Base-by-base conservation (phyloP, 2,329 filamentous ascomycete species). In the Scedosporium minutisporum region DNA sequence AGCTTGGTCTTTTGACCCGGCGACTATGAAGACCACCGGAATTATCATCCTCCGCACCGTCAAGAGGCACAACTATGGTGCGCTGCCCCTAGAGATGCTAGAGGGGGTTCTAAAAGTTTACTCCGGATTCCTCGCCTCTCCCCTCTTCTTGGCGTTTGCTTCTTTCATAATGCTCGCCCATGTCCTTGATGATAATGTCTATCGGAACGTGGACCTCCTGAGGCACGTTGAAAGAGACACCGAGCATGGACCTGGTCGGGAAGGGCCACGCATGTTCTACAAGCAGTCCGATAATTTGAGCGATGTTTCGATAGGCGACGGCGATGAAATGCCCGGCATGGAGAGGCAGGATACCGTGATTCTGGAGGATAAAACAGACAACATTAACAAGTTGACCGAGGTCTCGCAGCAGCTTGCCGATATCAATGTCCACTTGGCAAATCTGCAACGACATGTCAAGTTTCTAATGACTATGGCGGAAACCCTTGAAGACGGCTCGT, bases 11-110 rank as follows among this genome's bases (percentile, higher is more conserved):
- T 61, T 60, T 23, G 33, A 64, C 58, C 58, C 62, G 1, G 29
- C 10, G 14, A 62, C 63, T 27, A 53, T 63, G 51, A 42, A 53
- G 21, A 64, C 63, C 5, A 51, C 60, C 27, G 63, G 61, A 14
- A 42, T 64, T 23, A 58, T 64, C 42, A 41, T 64, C 6, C 62
- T 64, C 18, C 63, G 63, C 51, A 63, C 53, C 53, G 42, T 62
- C n/a, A 44, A 60, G 7, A 46, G 42, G 12, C 62, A 63, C 18
- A 14, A 51, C 10, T 51, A 44, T 46, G 63, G 61, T 44, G 41
- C 21, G 14, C 23, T 59, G 10, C 57, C 61, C 12, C 18, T 63
- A 7, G 16, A 55, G 9, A 60, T 53, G 27, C 38, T 64, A 7
- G 29, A 58, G 7, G 14, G 7, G 3, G 57, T 44, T 16, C 58